Percentiles rank a stretch among this genome's conserved stretches.
phyloP scores from a whole-genome alignment of 2,329 filamentous ascomycete genomes.

The Allantophomopsis lycopodina region DNA sequence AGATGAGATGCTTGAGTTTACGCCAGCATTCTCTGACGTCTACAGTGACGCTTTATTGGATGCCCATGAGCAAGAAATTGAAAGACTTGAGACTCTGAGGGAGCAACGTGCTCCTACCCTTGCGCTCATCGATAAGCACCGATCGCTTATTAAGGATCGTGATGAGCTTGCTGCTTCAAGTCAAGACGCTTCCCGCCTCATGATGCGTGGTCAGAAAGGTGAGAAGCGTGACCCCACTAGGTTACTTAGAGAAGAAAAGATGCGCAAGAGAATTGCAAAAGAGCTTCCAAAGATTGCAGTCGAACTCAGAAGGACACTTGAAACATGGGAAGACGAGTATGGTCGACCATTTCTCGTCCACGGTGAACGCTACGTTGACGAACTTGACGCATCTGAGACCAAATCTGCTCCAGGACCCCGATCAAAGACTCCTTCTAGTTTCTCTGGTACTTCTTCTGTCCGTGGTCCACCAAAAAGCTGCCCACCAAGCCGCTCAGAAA shows the following conservation, averaged over 20 bases:
- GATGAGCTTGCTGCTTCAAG: conserved; percentile 81
- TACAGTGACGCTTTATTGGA: conserved; percentile 92
- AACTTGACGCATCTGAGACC: conserved; percentile 51
- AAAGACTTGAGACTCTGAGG: conserved; percentile 63
- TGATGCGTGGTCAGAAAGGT: conserved; percentile 83
- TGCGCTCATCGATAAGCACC: conserved; percentile 71
- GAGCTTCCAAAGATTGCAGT: conserved; percentile 83
- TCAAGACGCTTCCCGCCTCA: conserved; percentile 85
- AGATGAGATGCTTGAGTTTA: conserved; percentile 97
- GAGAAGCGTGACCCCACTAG: conserved; percentile 92
- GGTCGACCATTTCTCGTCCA: conserved; percentile 87
- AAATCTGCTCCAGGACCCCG: conserved; percentile 46
- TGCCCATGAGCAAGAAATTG: conserved; percentile 86
- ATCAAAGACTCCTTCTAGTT: conserved; percentile 58
- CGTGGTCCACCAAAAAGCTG: conserved; percentile 35
- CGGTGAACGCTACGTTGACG: conserved; percentile 80
- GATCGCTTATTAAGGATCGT: conserved; percentile 69
- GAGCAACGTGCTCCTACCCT: conserved; percentile 82
- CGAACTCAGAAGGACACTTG: conserved; percentile 71
- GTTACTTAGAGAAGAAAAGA: conserved; percentile 90
- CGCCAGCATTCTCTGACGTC: conserved; percentile 91
- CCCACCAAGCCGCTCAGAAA: conserved; percentile 11
- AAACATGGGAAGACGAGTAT: conserved; percentile 87
- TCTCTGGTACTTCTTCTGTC: too few relatives aligned
- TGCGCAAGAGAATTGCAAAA: conserved; percentile 93